Base-by-base conservation (phyloP, 2,329 filamentous ascomycete species). In the Penicillium sp. region DNA sequence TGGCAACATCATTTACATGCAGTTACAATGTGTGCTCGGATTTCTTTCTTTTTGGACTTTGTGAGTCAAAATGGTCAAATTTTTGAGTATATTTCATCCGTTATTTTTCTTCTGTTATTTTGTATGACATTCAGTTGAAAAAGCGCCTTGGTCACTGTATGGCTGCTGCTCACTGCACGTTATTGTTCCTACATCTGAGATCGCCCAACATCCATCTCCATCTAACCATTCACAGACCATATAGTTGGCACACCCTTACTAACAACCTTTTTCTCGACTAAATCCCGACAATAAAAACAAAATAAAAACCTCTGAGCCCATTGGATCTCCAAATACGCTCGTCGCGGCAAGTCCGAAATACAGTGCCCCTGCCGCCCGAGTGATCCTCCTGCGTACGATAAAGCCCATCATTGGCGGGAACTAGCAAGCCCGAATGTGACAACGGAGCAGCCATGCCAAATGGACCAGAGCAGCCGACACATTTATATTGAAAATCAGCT, bases 361-460 rank as follows among this genome's bases (percentile, higher is more conserved):
- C 27, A 40, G 33, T 29, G 1, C 23, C 50, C 29, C 42, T 41
- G 26, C 15, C 31, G 22, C 43, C 22, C 49, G 20, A 35, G 26
- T 7, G 51, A 41, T 49, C 22, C 41, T 52, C 31, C 49, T 42
- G 44, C n/a, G 22, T n/a, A 23, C 15, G 41, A 18, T 26, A 7
- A n/a, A 22, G 18, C 22, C n/a, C 42, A 48, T 57, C 46, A 59
- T 57, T 57, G 49, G 57, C 45, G 11, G 57, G 31, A 27, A 50
- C 12, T 33, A 45, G 41, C 48, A 29, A 23, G 20, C 15, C 51
- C 45, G 4, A 55, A 55, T 55, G 56, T 51, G 45, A 54, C 53
- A 42, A 47, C 53, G 49, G 51, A 55, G 44, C 31, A 44, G 27
- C 15, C 26, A 14, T 22, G 23, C 7, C 15, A 15, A 6, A 11